Evolutionary conservation across 2,329 filamentous ascomycete genomes (phyloP), one percentile per base, ranked within the genome.

Genomic region (Curvularia sp.): DNA sequence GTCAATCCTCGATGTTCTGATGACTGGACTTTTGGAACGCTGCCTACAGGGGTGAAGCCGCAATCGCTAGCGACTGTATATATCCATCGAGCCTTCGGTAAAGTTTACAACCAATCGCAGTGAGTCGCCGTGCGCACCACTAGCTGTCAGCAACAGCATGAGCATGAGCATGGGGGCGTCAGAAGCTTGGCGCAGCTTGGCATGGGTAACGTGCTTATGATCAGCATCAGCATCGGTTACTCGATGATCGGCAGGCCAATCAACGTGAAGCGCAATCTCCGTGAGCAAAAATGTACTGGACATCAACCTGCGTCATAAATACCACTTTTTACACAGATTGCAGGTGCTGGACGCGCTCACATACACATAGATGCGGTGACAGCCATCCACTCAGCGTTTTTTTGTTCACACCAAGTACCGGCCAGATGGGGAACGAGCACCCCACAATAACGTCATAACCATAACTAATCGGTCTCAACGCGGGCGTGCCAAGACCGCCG

Each of bases 321-420:
- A n/a, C n/a, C n/a, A n/a, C n/a, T n/a, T n/a, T n/a, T n/a, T n/a
- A n/a, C 25, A 7, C 25, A 46, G 43, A 19, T 46, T 30, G 25
- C 1, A 46, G 43, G 43, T 46, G 41, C 41, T 43, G 19, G 41
- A 25, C 41, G 10, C 41, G 41, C 41, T 43, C 41, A 27, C 19
- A 27, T 43, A 5, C 6, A 30, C 43, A 25, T 46, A 46, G 43
- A 2, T 27, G 21, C 39, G 13, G 6, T 45, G 15, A 46, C 43
- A 46, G 13, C 15, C 43, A 46, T 46, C 10, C 43, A 46, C 43
- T 46, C 3, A 46, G 43, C 12, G 43, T 8, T 46, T 46, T n/a
- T 27, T 46, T 46, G n/a, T 25, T 30, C 25, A 46, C 25, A 25
- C 13, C 43, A 46, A 1, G 15, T 19, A 46, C 43, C 23, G 9